Evolutionary conservation across 208 protist genomes (phyloP), one percentile per base, ranked within the genome.

Genomic region (Leishmania martiniquensis): DNA sequence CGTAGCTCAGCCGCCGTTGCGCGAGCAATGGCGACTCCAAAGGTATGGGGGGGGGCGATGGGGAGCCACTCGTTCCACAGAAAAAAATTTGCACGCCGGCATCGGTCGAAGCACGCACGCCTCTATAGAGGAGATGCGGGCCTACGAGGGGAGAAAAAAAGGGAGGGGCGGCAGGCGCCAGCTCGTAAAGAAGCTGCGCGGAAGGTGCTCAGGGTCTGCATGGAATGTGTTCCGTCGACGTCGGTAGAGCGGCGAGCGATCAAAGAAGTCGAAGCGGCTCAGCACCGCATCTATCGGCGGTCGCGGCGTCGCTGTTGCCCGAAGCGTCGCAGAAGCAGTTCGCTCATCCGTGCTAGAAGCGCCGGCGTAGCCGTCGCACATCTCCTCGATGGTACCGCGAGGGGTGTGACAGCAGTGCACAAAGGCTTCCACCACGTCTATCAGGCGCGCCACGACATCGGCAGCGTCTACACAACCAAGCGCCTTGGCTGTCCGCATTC

Each of bases 141-240:
- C 25, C 22, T 34, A 44, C 72, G 44, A 54, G 67, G 42, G 65
- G 34, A 59, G 39, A 49, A 29, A 47, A 17, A 29, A 13, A 49
- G 29, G 76, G 10, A 44, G 20, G 34, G 39, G 12, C 20, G 15
- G 42, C 10, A 3, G 42, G 42, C 1, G 37, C 20, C 25, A 73
- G 22, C 44, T 60, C 9, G 63, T 22, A 7, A 78, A 57, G 52
- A 34, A 75, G 20, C 63, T 49, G 13, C 37, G 13, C 59, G 80
- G 70, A 13, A 45, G 13, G 17, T 63, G 4, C 39, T 65, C 75
- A 2, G 60, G 57, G 34, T 76, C 22, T 4, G 65, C 55, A 22
- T 85, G 82, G 47, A 78, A 82, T 12, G 29, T n/a, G 25, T 79
- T 72, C 82, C 77, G 78, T 37, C 34, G 29, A 13, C 55, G 45